Base-by-base conservation (phyloP, 2,329 filamentous ascomycete species). In the Periconia digitata region DNA sequence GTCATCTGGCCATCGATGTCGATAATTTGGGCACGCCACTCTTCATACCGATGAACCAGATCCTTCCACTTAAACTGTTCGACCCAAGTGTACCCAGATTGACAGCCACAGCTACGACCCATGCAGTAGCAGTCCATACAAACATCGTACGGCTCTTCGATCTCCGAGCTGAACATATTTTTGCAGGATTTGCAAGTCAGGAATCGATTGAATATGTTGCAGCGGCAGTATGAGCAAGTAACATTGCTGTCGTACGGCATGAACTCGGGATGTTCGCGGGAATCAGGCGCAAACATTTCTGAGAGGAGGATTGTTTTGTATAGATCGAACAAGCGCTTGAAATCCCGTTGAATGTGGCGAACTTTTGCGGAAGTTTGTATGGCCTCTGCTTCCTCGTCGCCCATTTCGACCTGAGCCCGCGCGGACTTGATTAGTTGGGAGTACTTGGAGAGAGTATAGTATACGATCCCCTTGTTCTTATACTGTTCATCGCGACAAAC, bases 101-200 rank as follows among this genome's bases (percentile, higher is more conserved):
- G 81, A 64, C 94, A 99, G 3, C 83, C 84, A 67, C 94, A 99
- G 39, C 92, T 96, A 43, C 94, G 84, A 18, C 94, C 94, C 88
- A 97, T 95, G n/a, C 85, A 88, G 65, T 95, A 99, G 66, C 94
- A 99, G 59, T 99, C 94, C 89, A 99, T 92, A 65, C 94, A 99
- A 18, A 99, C 81, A 68, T 99, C 94, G 67, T 97, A 99, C 0
- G 89, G 89, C 64, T 97, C 85, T 24, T 86, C 89, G 46, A 90
- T 86, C 21, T 85, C 88, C 50, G 81, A 81, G 10, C 81, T 76
- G 17, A 89, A 77, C 41, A 79, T 76, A 29, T 86, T 80, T 39
- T 90, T 82, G 68, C 94, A 99, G 44, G 85, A 82, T 49, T 90
- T 90, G 75, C 94, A 99, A 3, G 92, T 96, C 20, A 99, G 74